phyloP scores from a whole-genome alignment of 345 rosid species.

The Lumnitzera racemosa region DNA sequence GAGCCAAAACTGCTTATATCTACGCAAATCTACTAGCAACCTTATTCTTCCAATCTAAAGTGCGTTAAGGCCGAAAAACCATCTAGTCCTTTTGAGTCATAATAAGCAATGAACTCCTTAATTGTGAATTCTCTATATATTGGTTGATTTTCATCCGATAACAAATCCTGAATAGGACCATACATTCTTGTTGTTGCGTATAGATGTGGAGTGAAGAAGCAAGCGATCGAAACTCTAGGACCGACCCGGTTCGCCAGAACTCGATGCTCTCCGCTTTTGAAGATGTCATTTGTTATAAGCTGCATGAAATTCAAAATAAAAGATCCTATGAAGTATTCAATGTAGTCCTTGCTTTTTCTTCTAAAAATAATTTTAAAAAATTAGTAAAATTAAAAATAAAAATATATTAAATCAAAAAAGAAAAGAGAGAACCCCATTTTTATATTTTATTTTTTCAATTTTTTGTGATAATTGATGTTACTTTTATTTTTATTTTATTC shows the following conservation, averaged over 20 bases:
- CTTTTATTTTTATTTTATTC: too few relatives aligned
- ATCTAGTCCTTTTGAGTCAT: conserved; percentile 24
- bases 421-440: too few relatives aligned
- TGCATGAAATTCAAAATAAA: conserved; percentile 5
- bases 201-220: conserved; percentile 21
- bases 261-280: conserved; percentile 38
- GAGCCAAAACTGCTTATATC: too few relatives aligned
- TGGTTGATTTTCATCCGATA: conserved; percentile 34
- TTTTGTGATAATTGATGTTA: too few relatives aligned
- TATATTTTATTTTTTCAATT: too few relatives aligned
- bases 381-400: too few relatives aligned
- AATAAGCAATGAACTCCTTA: conserved; percentile 14
- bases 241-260: conserved; percentile 30
- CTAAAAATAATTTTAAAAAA: too few relatives aligned
- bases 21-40: too few relatives aligned
- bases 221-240: conserved; percentile 38
- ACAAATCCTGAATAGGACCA: conserved; percentile 34
- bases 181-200: conserved; percentile 7
- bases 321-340: background rate
- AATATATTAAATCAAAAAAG: too few relatives aligned
- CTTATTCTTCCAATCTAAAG: conserved; percentile 15
- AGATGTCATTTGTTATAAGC: conserved; percentile 43
- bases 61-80: conserved; percentile 28
- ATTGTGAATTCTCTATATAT: conserved; percentile 21
- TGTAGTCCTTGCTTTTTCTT: background rate